Base-by-base conservation (phyloP, 2,329 filamentous ascomycete genomes). In the Aspergillus sp. region DNA sequence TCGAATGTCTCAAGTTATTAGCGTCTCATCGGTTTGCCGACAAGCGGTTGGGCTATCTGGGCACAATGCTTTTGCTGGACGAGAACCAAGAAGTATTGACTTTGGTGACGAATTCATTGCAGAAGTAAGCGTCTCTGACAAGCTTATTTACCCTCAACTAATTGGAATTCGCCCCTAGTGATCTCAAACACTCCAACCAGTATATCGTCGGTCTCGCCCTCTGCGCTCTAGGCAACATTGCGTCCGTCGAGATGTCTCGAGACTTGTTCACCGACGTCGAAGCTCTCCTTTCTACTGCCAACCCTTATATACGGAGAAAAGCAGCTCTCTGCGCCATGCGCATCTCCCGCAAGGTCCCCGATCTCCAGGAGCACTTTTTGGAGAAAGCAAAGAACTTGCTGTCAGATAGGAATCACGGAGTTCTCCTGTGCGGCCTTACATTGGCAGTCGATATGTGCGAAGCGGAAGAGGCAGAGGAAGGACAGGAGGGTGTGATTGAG, bases 1-100 rank as follows among this genome's bases (percentile, higher is more conserved):
- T 99, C 76, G 95, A 99, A 87, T 99, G 95, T 79, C 85, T 99
- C 73, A 99, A 99, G 81, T 87, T 99, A 54, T 87, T 99, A 61
- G 95, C 95, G 61, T 99, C 95, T 46, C 93, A 96, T 67, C 92
- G 94, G 62, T 99, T 99, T 75, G 95, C 95, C 69, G 95, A 99
- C 84, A 99, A 99, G 82, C 89, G 95, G 52, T 81, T 99, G 70
- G 95, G 95, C 46, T 97, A 99, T 75, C 82, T 99, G 68, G 95
- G 95, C 25, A 99, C 95, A 19, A 99, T 97, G 88, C 81, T 99
- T 75, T 80, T 99, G 68, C 83, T 99, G 64, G 95, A 99, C 77
- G 95, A 99, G 83, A 99, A 99, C 72, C 95, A 99, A 77, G 96
- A 99, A 79, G 96, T 99, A 22, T 79, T 99, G 73, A 99, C 95